Evolutionary conservation across 768 basidiomycete genomes (phyloP), one percentile per base, ranked within the genome.

Genomic region (Lentinula sp.): DNA sequence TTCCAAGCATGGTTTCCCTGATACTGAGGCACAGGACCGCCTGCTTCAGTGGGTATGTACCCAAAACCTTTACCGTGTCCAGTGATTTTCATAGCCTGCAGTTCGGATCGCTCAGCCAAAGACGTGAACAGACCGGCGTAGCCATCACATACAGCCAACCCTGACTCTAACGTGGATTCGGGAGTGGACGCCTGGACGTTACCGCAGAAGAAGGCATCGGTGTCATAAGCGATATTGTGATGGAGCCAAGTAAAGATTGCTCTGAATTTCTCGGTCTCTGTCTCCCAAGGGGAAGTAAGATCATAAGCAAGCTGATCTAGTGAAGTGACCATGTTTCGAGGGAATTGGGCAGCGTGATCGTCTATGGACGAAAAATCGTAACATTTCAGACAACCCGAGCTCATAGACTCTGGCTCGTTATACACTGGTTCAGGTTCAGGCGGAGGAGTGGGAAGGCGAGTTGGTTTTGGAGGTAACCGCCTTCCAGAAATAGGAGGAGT

Each of bases 41-140:
- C 74, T 13, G 74, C 71, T 5, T 51, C 61, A 11, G 74, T 67
- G 15, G 75, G 65, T 32, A 60, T 58, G 61, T 78, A 78, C 42
- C 79, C 80, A 39, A 73, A 71, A 21, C 80, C 79, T 64, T 82
- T 80, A 11, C 79, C 80, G 57, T 80, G 78, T 11, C 79, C 80
- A 31, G 70, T 68, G 4, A 80, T 75, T 53, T 75, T 77, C 57
- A 75, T 68, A 5, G 70, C 75, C 59, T 78, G 74, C 39, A 80
- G 65, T 6, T 77, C 78, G 8, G 74, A 72, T 10, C 67, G 63
- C 59, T 74, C 70, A n/a, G 76, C 75, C 16, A 82, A 71, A 49
- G 67, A 65, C 50, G 70, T 64, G 64, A 79, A 82, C 31, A 82
- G 65, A 3, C 77, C 78, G 3, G 79, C 76, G 64, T 80, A 80